Evolutionary conservation across 2,329 filamentous ascomycete species (phyloP).

Genomic region (Talaromyces islandicus): DNA sequence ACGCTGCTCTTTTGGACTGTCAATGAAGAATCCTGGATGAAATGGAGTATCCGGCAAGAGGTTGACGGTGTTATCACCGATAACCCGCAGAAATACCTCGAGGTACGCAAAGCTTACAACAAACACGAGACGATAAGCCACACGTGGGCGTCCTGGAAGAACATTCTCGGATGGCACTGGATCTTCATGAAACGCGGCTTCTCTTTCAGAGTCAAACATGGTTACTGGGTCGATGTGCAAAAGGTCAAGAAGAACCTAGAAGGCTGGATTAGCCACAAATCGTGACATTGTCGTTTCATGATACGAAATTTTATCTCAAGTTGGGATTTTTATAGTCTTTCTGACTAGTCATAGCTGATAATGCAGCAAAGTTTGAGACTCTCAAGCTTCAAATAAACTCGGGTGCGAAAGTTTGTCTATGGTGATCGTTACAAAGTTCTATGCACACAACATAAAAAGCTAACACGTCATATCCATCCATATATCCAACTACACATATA

Average conservation of each 20-base stretch:
- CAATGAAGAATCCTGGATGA: conserved; percentile 72
- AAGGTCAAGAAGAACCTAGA: neutral
- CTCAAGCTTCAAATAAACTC: too few species aligned
- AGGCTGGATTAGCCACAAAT: neutral
- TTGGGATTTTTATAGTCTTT: neutral
- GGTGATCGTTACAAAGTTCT: too few species aligned
- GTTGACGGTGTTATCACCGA: conserved; percentile 85
- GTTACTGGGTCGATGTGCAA: conserved; percentile 5
- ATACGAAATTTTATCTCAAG: neutral
- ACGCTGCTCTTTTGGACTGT: conserved; percentile 80
- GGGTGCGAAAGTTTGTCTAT: too few species aligned
- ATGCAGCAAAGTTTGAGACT: neutral
- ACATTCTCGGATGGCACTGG: conserved; percentile 1
- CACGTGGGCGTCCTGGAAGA: conserved; percentile 7
- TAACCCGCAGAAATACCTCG: conserved; percentile 51
- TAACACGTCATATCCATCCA: too few species aligned
- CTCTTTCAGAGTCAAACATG: conserved; percentile 7
- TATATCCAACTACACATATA: too few species aligned
- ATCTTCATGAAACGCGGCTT: neutral
- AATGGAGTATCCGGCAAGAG: conserved; percentile 62
- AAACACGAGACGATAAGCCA: conserved; percentile 4
- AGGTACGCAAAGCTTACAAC: conserved; percentile 5
- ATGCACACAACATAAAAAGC: neutral
- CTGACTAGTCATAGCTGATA: too few species aligned
- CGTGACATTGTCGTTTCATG: neutral